phyloP scores from a whole-genome alignment of 805 yeast species.

The Nakazawaea pomicola region DNA sequence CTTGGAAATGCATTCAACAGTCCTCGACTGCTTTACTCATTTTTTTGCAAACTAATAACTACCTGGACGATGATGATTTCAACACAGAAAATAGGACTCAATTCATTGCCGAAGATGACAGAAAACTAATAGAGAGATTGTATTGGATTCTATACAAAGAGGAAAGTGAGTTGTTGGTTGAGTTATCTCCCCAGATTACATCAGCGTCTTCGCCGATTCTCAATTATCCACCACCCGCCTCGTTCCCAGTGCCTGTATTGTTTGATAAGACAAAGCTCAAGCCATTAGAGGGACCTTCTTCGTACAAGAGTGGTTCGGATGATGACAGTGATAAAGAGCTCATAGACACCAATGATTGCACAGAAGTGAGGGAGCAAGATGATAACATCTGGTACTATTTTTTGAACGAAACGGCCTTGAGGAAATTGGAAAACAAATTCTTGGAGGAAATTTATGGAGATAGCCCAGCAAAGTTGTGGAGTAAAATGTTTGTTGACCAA shows the following conservation, averaged over 20 bases:
- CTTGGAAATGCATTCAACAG: slow-evolving; percentile 5
- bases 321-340: slow-evolving; percentile 9
- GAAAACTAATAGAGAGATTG: slow-evolving; percentile 12
- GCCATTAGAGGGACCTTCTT: not conserved
- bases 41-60: slow-evolving; percentile 2
- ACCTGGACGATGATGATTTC: not conserved
- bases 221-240: slow-evolving; percentile 11
- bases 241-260: slow-evolving; percentile 12
- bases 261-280: slow-evolving; percentile 2
- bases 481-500: slow-evolving; percentile 1
- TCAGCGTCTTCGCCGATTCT: slow-evolving; percentile 7
- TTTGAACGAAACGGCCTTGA: slow-evolving; percentile 33
- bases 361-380: slow-evolving; percentile 22
- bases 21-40: slow-evolving; percentile 1
- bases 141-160: slow-evolving; percentile 12
- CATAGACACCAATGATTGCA: slow-evolving; percentile 10
- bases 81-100: too few relatives aligned
- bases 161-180: slow-evolving; percentile 13
- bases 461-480: slow-evolving; percentile 23
- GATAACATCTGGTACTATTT: slow-evolving; percentile 32
- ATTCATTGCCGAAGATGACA: not conserved
- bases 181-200: slow-evolving; percentile 8
- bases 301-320: not conserved
- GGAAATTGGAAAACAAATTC: slow-evolving; percentile 33
- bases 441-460: slow-evolving; percentile 28